Evolutionary conservation across 148 eudicot genomes (phyloP).

Genomic region (Spergularia marina): DNA sequence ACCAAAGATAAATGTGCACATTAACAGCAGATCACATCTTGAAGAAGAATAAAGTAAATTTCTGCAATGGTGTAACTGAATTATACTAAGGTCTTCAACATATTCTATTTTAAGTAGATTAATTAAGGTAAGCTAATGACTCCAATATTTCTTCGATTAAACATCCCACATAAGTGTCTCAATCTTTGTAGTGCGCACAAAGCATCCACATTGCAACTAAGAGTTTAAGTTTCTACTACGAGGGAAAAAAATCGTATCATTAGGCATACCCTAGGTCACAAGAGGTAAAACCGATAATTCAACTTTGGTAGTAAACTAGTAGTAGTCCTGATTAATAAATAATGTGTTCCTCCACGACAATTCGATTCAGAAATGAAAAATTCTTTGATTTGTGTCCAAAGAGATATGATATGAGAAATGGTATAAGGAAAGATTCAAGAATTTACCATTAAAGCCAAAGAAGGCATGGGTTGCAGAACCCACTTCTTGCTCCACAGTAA

Average conservation of each 20-base stretch:
- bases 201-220: too few relatives aligned
- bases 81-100: too few relatives aligned
- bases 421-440: background rate
- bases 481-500: conserved; percentile 95
- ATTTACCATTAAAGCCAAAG: conserved; percentile 89
- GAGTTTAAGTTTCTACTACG: too few relatives aligned
- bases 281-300: background rate
- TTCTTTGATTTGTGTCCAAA: background rate
- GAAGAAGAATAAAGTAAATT: background rate
- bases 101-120: too few relatives aligned
- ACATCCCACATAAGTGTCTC: too few relatives aligned
- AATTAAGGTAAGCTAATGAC: too few relatives aligned
- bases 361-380: background rate
- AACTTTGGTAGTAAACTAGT: background rate
- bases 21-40: background rate
- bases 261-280: too few relatives aligned
- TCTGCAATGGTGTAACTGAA: background rate
- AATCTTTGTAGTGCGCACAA: too few relatives aligned
- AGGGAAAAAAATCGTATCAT: too few relatives aligned
- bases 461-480: conserved; percentile 97
- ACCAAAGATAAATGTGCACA: background rate
- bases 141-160: too few relatives aligned
- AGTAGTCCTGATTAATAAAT: background rate
- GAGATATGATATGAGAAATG: background rate
- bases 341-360: background rate